Evolutionary conservation across 306 rosid species (phyloP).

Genomic region (Cucumis sativus): Cucumber_9930_V3 NC_026657.2:1182501-1183000

Average conservation of each 20-base stretch:
- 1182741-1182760: slow-evolving; percentile 29
- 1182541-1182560: slow-evolving; percentile 69
- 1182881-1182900: slow-evolving; percentile 61
- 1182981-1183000: neutral
- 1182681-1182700: slow-evolving; percentile 74
- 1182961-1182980: neutral
- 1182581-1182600: slow-evolving; percentile 59
- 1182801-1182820: slow-evolving; percentile 77
- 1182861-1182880: slow-evolving; percentile 43
- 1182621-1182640: slow-evolving; percentile 50
- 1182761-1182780: slow-evolving; percentile 62
- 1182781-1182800: slow-evolving; percentile 76
- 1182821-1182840: slow-evolving; percentile 27
- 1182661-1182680: slow-evolving; percentile 94
- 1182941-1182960: slow-evolving; percentile 55
- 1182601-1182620: slow-evolving; percentile 89
- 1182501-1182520: slow-evolving; percentile 86
- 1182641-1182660: slow-evolving; percentile 53
- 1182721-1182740: slow-evolving; percentile 49
- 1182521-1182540: slow-evolving; percentile 80
- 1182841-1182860: slow-evolving; percentile 59
- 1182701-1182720: slow-evolving; percentile 67
- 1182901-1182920: slow-evolving; percentile 82
- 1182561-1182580: slow-evolving; percentile 57
- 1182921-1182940: slow-evolving; percentile 62